Evolutionary conservation across 192 early-diverging fungal genomes (phyloP).

Genomic region (Thoreauomyces humboldtii): DNA sequence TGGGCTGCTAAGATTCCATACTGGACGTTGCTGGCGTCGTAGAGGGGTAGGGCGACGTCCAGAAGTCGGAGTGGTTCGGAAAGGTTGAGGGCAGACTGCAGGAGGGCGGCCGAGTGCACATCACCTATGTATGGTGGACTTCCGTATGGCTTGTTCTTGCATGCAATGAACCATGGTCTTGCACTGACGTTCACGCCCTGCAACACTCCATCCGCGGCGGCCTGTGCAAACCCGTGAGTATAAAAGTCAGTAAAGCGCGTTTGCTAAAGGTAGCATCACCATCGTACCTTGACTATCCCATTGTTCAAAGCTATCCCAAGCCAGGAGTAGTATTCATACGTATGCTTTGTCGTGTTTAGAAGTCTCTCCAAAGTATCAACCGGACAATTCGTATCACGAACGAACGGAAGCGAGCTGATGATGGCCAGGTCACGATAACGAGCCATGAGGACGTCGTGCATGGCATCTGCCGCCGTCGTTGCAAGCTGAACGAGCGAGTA

Average conservation of each 20-base stretch:
- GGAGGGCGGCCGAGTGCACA: conserved; percentile 21
- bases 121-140: conserved; percentile 22
- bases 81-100: conserved; percentile 23
- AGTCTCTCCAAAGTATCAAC: not conserved
- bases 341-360: conserved; percentile 6
- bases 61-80: conserved; percentile 20
- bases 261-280: not conserved
- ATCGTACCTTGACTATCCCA: conserved; percentile 19
- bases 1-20: conserved; percentile 18
- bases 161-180: conserved; percentile 26
- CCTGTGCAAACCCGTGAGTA: not conserved
- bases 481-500: conserved; percentile 9
- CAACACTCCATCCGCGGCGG: conserved; percentile 21
- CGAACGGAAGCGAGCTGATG: conserved; percentile 11
- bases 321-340: conserved; percentile 25
- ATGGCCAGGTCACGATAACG: conserved; percentile 27
- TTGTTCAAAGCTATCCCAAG: conserved; percentile 18
- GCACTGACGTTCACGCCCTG: not conserved
- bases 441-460: not conserved
- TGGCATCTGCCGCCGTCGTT: not conserved
- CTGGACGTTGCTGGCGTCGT: not conserved
- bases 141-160: not conserved
- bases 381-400: conserved; percentile 1
- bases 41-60: conserved; percentile 24
- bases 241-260: not conserved